Percentiles rank a stretch among this genome's conserved stretches.
Conservation (phyloP, 768 basidiomycete species). For the Termitomyces sp. region DNA sequence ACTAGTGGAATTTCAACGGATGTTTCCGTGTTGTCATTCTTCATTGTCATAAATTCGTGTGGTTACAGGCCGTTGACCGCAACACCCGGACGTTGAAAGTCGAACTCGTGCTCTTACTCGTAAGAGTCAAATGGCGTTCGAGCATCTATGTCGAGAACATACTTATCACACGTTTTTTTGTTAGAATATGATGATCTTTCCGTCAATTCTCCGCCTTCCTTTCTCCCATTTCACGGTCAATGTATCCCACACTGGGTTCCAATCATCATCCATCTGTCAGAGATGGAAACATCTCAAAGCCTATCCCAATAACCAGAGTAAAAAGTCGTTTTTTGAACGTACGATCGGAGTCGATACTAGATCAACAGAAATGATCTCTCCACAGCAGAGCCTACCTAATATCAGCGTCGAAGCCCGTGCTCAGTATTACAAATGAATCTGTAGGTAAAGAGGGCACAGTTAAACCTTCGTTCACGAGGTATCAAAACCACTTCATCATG, state of each 20-base stretch:
- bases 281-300: neutral
- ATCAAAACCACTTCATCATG: constrained; percentile 8
- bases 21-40: neutral
- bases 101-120: too few species aligned
- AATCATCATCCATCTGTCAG: neutral
- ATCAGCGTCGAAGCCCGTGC: too few species aligned
- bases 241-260: neutral
- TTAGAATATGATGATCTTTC: too few species aligned
- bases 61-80: neutral
- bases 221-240: neutral
- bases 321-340: neutral
- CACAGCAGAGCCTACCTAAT: neutral
- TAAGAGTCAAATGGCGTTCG: neutral
- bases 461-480: neutral
- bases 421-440: neutral
- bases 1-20: neutral
- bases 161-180: neutral
- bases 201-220: neutral
- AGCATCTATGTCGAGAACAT: neutral
- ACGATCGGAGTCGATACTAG: constrained; percentile 10
- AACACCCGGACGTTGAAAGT: neutral
- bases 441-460: neutral
- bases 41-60: too few species aligned
- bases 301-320: neutral
- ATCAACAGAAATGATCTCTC: neutral